Base-by-base conservation (phyloP, 2,329 filamentous ascomycete species). In the Diplocarpon rosae region DNA sequence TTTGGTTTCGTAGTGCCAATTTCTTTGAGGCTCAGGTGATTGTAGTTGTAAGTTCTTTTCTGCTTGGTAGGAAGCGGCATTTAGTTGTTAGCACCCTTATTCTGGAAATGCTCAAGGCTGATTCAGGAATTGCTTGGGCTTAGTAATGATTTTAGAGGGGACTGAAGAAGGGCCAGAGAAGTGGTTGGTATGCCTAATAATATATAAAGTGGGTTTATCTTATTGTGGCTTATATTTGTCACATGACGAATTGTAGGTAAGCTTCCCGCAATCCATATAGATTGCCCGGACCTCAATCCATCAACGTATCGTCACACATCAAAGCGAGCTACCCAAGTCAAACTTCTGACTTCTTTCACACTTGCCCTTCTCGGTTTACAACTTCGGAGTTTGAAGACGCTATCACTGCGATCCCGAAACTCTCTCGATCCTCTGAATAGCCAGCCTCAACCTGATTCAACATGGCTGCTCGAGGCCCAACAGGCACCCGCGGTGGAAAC, bases 391-490 rank as follows among this genome's bases (percentile, higher is more conserved):
- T 24, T 7, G 20, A 3, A 24, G 20, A 24, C 20, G 10, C 30
- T 9, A 32, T 14, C 3, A 5, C 9, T 14, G 11, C 9, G 30
- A 32, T 10, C 29, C 34, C 17, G 14, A 17, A 12, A 39, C 36
- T 39, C 32, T 44, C 29, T 38, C 16, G n/a, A 43, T 36, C 16
- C 7, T 39, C 37, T 38, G 39, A 38, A 42, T 38, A 43, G 9
- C 41, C 43, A 43, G 9, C 41, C 43, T 43, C 42, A 41, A 42
- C 27, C 40, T 42, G 47, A 48, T 51, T 54, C 63, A 72, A 59
- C 28, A 96, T 96, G 90, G 85, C 89, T 69, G 77, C 85, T 66
- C 80, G 88, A 79, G 79, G 80, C 70, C 80, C 68, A 59, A 70
- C 73, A 56, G 75, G 73, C 59, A 69, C 72, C 57, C 75, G 76